Evolutionary conservation across 1,284 basidiomycete genomes (phyloP), one percentile per base, ranked within the genome.

Genomic region (Inonotus hispidus): DNA sequence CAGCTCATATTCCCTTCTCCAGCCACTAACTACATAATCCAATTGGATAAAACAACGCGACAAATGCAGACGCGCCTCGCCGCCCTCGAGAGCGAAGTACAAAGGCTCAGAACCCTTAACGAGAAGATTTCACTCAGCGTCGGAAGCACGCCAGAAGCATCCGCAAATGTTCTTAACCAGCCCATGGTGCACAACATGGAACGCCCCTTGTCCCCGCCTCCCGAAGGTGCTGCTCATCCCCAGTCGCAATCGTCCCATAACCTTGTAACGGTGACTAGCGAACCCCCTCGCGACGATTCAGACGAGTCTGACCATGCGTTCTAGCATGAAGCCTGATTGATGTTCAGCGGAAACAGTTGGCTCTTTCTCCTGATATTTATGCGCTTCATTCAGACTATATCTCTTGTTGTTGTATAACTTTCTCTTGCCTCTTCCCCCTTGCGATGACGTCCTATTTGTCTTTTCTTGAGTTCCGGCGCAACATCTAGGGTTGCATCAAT

Each of bases 11-110:
- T 27, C 47, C 19, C 46, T 25, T 32, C 21, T 62, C 54, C 60
- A 90, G 88, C 88, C 25, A 89, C 88, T 35, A 85, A 85, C 70
- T 85, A 90, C 69, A 91, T 92, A 67, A 74, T 81, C 58, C 74
- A 77, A 57, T 77, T 92, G 58, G 88, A 91, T 72, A 82, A 83
- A 68, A 75, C 81, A 50, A 90, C 88, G 69, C 79, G 84, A 63
- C 82, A 85, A 66, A 75, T 91, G 69, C 82, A 85, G 70, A 77
- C 78, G 58, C 85, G 87, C 66, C 79, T 91, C 64, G 75, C 75
- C 19, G 72, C 77, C 29, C 70, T 90, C 53, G 88, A 91, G 67
- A 73, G 77, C 57, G 89, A 91, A 71, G 83, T 90, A 54, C 69
- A 79, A 53, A 76, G 88, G 61, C 79, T 91, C 50, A 82, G 87